phyloP scores from a whole-genome alignment of 305 asterid genomes.

The Fraxinus paxiana region DNA sequence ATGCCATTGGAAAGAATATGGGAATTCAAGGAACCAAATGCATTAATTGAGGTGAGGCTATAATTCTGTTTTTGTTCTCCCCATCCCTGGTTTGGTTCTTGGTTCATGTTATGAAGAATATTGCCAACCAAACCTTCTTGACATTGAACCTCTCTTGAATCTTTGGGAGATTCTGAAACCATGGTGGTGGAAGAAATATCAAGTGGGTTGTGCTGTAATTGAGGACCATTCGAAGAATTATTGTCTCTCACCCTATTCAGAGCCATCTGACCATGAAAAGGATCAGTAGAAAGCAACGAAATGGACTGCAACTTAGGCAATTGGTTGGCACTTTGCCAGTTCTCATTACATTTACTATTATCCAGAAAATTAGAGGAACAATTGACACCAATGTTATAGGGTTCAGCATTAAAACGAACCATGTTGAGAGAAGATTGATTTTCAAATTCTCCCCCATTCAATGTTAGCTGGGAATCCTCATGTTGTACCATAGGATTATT shows the following conservation, averaged over 20 bases:
- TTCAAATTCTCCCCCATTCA: constrained; percentile 42
- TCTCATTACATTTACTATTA: constrained; percentile 31
- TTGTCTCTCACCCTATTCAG: constrained; percentile 33
- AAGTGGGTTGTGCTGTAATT: constrained; percentile 32
- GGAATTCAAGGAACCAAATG: constrained; percentile 36
- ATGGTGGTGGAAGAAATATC: constrained; percentile 39
- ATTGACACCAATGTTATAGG: constrained; percentile 33
- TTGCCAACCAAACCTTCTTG: constrained; percentile 30
- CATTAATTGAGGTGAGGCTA: constrained; percentile 31
- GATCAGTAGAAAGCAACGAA: constrained; percentile 36
- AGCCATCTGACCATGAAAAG: constrained; percentile 43
- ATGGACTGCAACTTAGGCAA: constrained; percentile 43
- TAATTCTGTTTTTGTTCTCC: constrained; percentile 41
- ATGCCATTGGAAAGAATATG: constrained; percentile 31
- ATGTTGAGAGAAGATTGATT: constrained; percentile 39
- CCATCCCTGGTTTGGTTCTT: constrained; percentile 37
- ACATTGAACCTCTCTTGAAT: constrained; percentile 34
- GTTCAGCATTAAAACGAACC: constrained; percentile 44
- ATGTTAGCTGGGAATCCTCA: constrained; percentile 45
- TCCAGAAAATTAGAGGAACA: constrained; percentile 40
- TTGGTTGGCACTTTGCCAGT: constrained; percentile 35
- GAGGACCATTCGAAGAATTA: constrained; percentile 27
- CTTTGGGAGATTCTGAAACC: constrained; percentile 43
- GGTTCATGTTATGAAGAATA: constrained; percentile 30
- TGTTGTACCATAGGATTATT: constrained; percentile 43